These are phyloP conservation scores for Erysimum cheiranthoides DNA, from an alignment of 345 rosid species.

Conservation along the genomic window DNA sequence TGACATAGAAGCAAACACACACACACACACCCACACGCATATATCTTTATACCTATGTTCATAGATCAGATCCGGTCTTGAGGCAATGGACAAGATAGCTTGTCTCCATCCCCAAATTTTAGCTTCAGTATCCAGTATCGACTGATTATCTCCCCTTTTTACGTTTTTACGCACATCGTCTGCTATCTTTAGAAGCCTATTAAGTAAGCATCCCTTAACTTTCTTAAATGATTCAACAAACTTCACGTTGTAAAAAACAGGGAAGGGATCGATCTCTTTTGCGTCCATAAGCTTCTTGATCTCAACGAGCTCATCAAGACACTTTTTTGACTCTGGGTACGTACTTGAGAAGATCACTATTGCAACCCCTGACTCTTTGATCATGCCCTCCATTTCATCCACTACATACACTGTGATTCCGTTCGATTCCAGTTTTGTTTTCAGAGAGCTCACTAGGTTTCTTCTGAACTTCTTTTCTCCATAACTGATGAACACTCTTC, in stretches of 20 bases:
- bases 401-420: neutral
- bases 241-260: constrained; percentile 13
- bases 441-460: neutral
- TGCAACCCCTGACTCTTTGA: constrained; percentile 22
- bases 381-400: neutral
- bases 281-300: constrained; percentile 36
- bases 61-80: neutral
- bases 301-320: constrained; percentile 36
- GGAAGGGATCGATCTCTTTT: constrained; percentile 16
- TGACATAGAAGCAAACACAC: neutral
- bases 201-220: neutral
- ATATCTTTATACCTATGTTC: neutral
- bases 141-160: neutral
- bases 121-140: constrained; percentile 18
- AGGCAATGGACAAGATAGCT: constrained; percentile 27
- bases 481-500: constrained; percentile 29
- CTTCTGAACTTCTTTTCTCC: neutral
- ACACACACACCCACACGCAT: too few relatives aligned
- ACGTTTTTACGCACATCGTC: constrained; percentile 1
- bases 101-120: constrained; percentile 34
- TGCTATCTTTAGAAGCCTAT: constrained; percentile 34
- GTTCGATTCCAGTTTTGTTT: neutral
- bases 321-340: constrained; percentile 8
- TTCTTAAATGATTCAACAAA: neutral
- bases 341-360: constrained; percentile 30